Evolutionary conservation across 345 rosid genomes (phyloP).

Genomic region (Salix dunnii): DNA sequence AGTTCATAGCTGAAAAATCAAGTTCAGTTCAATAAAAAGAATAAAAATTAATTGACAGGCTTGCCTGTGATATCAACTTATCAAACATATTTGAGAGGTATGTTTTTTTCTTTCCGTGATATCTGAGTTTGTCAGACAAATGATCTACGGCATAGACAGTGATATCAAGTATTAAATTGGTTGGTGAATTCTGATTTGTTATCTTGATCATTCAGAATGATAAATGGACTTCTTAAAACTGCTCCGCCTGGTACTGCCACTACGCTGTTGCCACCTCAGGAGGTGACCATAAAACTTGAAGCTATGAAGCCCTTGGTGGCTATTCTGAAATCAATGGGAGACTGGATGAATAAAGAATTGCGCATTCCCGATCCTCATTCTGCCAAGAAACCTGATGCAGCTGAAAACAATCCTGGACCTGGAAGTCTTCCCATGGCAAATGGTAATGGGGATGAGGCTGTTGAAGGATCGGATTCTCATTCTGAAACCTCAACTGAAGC

Average conservation of each 20-base stretch:
- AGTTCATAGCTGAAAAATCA: no score
- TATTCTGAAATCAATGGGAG: slow-evolving; percentile 94
- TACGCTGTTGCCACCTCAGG: slow-evolving; percentile 89
- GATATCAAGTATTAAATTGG: neutral
- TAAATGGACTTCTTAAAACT: slow-evolving; percentile 99
- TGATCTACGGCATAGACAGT: neutral
- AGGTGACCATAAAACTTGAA: slow-evolving; percentile 86
- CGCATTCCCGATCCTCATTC: slow-evolving; percentile 87
- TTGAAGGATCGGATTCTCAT: slow-evolving; percentile 85
- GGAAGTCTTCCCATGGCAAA: slow-evolving; percentile 62
- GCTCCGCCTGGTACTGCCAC: slow-evolving; percentile 86
- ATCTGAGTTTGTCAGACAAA: neutral
- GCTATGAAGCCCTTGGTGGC: slow-evolving; percentile 95
- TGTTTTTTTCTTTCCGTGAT: slow-evolving; percentile 7
- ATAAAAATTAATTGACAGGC: no score
- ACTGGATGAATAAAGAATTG: slow-evolving; percentile 95
- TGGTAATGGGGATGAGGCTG: slow-evolving; percentile 75
- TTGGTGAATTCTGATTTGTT: slow-evolving; percentile 1
- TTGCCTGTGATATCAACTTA: slow-evolving; percentile 98
- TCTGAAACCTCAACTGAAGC: slow-evolving; percentile 81
- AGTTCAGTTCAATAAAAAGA: no score
- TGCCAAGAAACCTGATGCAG: slow-evolving; percentile 54
- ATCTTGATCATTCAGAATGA: slow-evolving; percentile 62
- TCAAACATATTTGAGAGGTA: slow-evolving; percentile 99
- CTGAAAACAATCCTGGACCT: slow-evolving; percentile 59